Conservation (phyloP, 768 basidiomycete species). For the Phallus indusiatus region DNA sequence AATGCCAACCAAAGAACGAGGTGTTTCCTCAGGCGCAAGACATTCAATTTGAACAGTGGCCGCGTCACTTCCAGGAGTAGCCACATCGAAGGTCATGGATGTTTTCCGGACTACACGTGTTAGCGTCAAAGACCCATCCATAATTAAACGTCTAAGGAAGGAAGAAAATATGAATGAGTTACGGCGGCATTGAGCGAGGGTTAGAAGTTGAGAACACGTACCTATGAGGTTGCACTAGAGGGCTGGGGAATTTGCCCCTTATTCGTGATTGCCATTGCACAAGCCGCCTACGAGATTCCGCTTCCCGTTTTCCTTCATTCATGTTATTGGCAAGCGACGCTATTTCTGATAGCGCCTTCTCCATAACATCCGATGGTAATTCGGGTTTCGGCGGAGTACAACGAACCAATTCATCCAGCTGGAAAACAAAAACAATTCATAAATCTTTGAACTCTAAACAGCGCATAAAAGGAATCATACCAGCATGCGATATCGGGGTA, state of each 20-base stretch:
- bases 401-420: conserved; percentile 81
- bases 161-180: neutral
- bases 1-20: conserved; percentile 68
- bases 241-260: conserved; percentile 85
- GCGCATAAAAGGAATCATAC: conserved; percentile 35
- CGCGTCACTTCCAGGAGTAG: conserved; percentile 67
- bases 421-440: conserved; percentile 1
- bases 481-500: conserved; percentile 92
- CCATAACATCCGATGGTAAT: conserved; percentile 73
- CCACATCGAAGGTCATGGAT: conserved; percentile 69
- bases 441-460: conserved; percentile 1
- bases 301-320: conserved; percentile 97
- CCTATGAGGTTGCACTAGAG: conserved; percentile 98
- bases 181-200: conserved; percentile 8
- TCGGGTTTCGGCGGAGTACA: conserved; percentile 77
- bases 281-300: conserved; percentile 84
- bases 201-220: conserved; percentile 25
- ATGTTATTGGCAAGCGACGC: conserved; percentile 84
- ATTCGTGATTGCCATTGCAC: conserved; percentile 89
- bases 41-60: conserved; percentile 85
- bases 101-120: conserved; percentile 89
- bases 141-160: conserved; percentile 65
- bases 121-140: conserved; percentile 80
- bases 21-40: conserved; percentile 77
- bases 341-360: conserved; percentile 80